Percentiles rank a stretch among this genome's conserved stretches.
Conservation (phyloP, 1,284 basidiomycete genomes). For the Mycena sp. region DNA sequence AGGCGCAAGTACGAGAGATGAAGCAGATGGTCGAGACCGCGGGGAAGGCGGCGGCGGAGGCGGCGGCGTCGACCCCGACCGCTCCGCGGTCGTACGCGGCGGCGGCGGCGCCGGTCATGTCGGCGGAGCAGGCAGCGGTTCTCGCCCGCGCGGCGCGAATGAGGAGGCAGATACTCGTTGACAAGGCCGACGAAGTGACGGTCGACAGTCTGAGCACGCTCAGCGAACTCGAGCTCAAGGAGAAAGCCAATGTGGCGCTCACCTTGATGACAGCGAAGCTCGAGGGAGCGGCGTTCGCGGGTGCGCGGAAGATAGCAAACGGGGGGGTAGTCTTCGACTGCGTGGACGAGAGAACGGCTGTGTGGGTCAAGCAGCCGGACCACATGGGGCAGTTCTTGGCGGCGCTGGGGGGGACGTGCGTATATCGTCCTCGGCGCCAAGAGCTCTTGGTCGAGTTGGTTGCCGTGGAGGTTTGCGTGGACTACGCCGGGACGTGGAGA, state of each 20-base stretch:
- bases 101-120: background rate
- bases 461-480: background rate
- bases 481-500: background rate
- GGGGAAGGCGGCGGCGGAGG: background rate
- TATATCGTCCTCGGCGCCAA: background rate
- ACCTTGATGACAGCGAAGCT: background rate
- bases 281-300: background rate
- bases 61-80: background rate
- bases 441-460: background rate
- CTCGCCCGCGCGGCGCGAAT: background rate
- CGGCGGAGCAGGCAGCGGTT: background rate
- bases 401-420: background rate
- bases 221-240: background rate
- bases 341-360: background rate
- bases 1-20: no score
- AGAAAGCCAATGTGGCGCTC: background rate
- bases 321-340: background rate
- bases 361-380: background rate
- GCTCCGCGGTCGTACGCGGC: background rate
- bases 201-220: background rate
- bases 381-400: background rate
- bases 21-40: background rate
- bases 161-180: background rate
- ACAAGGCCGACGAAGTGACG: background rate
- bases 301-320: background rate